A percentile compares a stretch with the other conserved stretches of the same genome.
Conservation (phyloP, 805 yeast species). For the Candida xiaguanensis region DNA sequence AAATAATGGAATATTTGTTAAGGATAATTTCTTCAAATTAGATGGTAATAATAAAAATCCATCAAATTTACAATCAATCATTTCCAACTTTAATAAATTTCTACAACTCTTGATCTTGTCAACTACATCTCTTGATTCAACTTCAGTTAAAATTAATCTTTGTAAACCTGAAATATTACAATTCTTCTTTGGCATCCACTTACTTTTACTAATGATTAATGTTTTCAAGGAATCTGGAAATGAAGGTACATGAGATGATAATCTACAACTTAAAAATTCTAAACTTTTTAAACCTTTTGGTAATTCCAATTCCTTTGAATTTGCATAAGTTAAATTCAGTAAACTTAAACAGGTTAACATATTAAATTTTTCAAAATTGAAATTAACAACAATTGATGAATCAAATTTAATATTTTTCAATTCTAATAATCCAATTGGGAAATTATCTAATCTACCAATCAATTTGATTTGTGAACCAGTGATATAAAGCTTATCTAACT, state of each 20-base stretch:
- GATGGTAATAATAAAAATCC: constrained; percentile 1
- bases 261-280: constrained; percentile 8
- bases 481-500: constrained; percentile 7
- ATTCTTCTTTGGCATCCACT: constrained; percentile 8
- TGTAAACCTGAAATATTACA: constrained; percentile 5
- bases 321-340: constrained; percentile 6
- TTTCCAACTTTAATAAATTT: constrained; percentile 6
- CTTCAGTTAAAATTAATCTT: constrained; percentile 6
- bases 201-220: constrained; percentile 6
- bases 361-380: constrained; percentile 7
- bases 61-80: constrained; percentile 1
- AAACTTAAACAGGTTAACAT: constrained; percentile 4
- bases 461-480: constrained; percentile 4
- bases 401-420: constrained; percentile 10
- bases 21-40: constrained; percentile 3
- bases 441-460: constrained; percentile 8
- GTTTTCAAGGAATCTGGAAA: constrained; percentile 9
- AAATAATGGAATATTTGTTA: constrained; percentile 1
- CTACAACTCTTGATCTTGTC: constrained; percentile 5
- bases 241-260: constrained; percentile 8
- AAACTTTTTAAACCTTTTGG: constrained; percentile 6
- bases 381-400: constrained; percentile 7
- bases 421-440: constrained; percentile 8
- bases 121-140: constrained; percentile 9
- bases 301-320: constrained; percentile 7